Percentiles rank a stretch among this genome's conserved stretches.
These are phyloP conservation scores for Trichopus zeylanicus DNA, from an alignment of 116 monocot genomes.

Conservation along the genomic window DNA sequence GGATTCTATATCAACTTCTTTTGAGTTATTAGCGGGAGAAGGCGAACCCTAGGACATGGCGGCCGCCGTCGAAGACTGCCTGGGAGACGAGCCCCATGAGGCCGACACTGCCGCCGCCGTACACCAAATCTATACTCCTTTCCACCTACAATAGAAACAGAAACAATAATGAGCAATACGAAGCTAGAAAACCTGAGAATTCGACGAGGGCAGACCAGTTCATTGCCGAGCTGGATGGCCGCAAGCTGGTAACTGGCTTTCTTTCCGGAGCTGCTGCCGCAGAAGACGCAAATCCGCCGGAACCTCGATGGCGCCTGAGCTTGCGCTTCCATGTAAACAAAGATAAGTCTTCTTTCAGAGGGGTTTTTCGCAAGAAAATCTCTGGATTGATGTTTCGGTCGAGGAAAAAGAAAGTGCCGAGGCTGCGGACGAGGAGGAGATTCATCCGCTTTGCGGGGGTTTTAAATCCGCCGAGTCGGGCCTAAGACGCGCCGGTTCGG, in stretches of 20 bases:
- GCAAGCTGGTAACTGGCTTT: slow-evolving; percentile 62
- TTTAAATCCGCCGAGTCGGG: too few relatives aligned
- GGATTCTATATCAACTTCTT: too few relatives aligned
- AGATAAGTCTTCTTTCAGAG: too few relatives aligned
- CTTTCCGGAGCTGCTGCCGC: slow-evolving; percentile 73
- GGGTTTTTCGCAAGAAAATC: too few relatives aligned
- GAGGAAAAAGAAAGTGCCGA: too few relatives aligned
- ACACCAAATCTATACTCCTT: slow-evolving; percentile 70
- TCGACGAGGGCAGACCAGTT: slow-evolving; percentile 28
- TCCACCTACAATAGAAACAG: slow-evolving; percentile 29
- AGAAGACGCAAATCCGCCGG: slow-evolving; percentile 69
- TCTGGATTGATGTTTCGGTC: too few relatives aligned
- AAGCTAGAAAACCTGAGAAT: too few relatives aligned
- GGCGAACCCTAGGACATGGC: slow-evolving; percentile 63
- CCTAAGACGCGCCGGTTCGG: too few relatives aligned
- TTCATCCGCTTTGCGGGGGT: too few relatives aligned
- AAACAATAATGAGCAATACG: too few relatives aligned
- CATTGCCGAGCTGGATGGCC: slow-evolving; percentile 61
- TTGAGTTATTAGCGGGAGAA: slow-evolving; percentile 4
- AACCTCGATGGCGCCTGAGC: slow-evolving; percentile 31
- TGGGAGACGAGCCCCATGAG: slow-evolving; percentile 80
- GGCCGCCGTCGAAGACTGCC: slow-evolving; percentile 58
- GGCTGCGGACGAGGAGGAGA: too few relatives aligned
- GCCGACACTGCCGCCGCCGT: slow-evolving; percentile 65
- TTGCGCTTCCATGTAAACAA: not conserved